Evolutionary conservation across 108 stramenopile species (phyloP).

Genomic region (Cyclotella cryptica): DNA sequence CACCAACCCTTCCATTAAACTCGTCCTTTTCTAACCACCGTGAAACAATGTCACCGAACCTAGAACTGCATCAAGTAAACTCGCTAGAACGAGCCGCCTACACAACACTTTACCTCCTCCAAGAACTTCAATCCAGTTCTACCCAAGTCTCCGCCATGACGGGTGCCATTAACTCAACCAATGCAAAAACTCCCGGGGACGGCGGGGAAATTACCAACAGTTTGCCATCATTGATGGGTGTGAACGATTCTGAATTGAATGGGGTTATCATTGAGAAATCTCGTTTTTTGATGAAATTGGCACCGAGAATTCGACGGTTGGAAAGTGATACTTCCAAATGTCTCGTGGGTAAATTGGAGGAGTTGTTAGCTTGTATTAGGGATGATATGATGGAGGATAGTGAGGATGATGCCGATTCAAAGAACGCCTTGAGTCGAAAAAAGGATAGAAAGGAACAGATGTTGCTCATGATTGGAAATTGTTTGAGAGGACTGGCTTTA

Average conservation of each 20-base stretch:
- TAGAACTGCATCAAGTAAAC: slow-evolving; percentile 50
- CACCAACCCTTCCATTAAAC: no score
- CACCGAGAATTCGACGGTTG: slow-evolving; percentile 84
- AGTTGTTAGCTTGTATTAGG: slow-evolving; percentile 60
- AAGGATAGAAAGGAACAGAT: slow-evolving; percentile 35
- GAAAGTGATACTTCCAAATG: slow-evolving; percentile 70
- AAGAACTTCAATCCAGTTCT: slow-evolving; percentile 73
- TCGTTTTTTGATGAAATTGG: slow-evolving; percentile 81
- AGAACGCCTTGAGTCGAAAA: slow-evolving; percentile 15
- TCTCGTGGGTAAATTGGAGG: slow-evolving; percentile 65
- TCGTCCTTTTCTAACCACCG: no score
- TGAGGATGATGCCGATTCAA: slow-evolving; percentile 11
- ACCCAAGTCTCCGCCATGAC: slow-evolving; percentile 64
- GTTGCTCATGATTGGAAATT: slow-evolving; percentile 75
- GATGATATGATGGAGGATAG: slow-evolving; percentile 25
- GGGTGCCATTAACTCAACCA: slow-evolving; percentile 17
- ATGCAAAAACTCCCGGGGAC: slow-evolving; percentile 4
- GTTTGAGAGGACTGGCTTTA: slow-evolving; percentile 78
- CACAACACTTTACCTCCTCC: slow-evolving; percentile 65
- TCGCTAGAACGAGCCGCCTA: slow-evolving; percentile 88
- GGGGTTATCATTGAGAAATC: slow-evolving; percentile 68
- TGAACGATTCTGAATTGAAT: slow-evolving; percentile 11
- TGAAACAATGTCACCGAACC: not conserved
- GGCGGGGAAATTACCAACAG: not conserved
- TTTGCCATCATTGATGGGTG: slow-evolving; percentile 6